These are phyloP conservation scores for Carpinus viminea DNA, from an alignment of 306 rosid genomes.

Conservation along the genomic window DNA sequence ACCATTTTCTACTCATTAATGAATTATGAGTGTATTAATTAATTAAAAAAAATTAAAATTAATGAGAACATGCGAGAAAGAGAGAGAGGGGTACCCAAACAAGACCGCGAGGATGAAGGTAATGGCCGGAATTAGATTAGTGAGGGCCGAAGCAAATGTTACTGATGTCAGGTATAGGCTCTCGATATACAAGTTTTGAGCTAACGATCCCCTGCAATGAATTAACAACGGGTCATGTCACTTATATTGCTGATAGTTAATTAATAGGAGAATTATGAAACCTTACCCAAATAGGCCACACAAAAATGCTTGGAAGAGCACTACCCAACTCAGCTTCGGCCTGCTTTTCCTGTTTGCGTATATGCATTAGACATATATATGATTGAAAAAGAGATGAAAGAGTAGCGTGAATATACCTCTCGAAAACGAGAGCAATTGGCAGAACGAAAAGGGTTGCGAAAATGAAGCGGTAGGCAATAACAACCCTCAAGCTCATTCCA, in stretches of 20 bases:
- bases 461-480: conserved; percentile 62
- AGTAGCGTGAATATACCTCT: conserved; percentile 36
- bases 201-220: conserved; percentile 51
- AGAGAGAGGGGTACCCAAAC: conserved; percentile 36
- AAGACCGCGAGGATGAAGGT: conserved; percentile 62
- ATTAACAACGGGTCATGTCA: background rate
- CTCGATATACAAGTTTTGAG: conserved; percentile 57
- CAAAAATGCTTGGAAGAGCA: conserved; percentile 60
- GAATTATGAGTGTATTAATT: no score
- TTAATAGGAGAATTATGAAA: background rate
- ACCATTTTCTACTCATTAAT: no score
- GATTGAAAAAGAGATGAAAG: background rate
- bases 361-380: background rate
- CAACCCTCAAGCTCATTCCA: conserved; percentile 60
- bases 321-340: conserved; percentile 52
- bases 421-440: conserved; percentile 57
- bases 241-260: background rate
- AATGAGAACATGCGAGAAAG: background rate
- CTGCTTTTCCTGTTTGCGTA: conserved; percentile 53
- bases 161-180: conserved; percentile 60
- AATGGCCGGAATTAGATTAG: conserved; percentile 59
- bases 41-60: no score
- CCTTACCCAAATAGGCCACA: conserved; percentile 82
- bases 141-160: conserved; percentile 63
- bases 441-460: conserved; percentile 60